phyloP scores from a whole-genome alignment of 2,329 filamentous ascomycete species.

The Pseudocercospora cruenta region DNA sequence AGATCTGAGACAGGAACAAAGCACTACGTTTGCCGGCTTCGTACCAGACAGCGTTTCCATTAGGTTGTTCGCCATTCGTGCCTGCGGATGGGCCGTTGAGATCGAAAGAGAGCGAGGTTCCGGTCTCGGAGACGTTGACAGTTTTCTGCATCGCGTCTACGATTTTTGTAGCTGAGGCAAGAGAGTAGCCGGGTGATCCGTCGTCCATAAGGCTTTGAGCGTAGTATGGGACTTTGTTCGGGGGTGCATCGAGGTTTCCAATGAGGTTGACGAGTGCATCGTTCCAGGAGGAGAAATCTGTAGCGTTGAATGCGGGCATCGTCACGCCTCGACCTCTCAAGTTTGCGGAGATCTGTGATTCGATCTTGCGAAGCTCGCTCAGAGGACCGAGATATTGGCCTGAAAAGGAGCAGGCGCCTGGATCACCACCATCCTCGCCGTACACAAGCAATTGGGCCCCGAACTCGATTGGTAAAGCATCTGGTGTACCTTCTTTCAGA shows the following conservation, averaged over 20 bases:
- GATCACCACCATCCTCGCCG: constrained; percentile 16
- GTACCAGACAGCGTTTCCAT: constrained; percentile 18
- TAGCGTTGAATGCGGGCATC: constrained; percentile 14
- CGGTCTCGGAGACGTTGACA: constrained; percentile 11
- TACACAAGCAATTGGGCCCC: constrained; percentile 22
- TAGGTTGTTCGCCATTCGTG: constrained; percentile 21
- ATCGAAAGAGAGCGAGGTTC: constrained; percentile 24
- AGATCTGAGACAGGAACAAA: constrained; percentile 24
- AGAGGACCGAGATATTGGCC: constrained; percentile 22
- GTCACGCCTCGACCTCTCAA: constrained; percentile 10
- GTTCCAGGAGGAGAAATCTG: constrained; percentile 19
- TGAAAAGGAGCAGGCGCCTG: constrained; percentile 20
- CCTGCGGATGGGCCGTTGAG: constrained; percentile 19
- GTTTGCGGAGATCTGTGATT: constrained; percentile 8
- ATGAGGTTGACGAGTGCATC: constrained; percentile 23
- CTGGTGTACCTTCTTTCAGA: neutral
- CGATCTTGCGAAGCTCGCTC: constrained; percentile 6
- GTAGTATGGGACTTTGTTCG: constrained; percentile 24
- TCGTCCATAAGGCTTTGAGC: constrained; percentile 23
- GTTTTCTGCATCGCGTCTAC: constrained; percentile 18
- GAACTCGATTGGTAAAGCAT: constrained; percentile 13
- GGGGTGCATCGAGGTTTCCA: constrained; percentile 21
- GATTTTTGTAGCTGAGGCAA: constrained; percentile 9
- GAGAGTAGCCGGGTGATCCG: constrained; percentile 17
- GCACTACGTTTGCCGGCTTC: constrained; percentile 19